Conservation (phyloP, 345 rosid species). For the Brassica rapa region DNA sequence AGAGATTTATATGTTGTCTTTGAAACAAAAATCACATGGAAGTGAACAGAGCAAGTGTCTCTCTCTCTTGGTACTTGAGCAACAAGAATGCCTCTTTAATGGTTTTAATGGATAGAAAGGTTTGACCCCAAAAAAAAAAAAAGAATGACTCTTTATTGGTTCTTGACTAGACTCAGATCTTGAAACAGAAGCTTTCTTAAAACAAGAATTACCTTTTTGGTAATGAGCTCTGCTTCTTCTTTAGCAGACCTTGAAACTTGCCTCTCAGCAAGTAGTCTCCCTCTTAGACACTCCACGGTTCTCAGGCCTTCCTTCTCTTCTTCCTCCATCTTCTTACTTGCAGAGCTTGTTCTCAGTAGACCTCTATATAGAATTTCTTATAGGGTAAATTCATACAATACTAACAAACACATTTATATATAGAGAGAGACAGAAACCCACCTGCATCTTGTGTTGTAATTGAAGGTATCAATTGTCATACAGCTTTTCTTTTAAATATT, state of each 20-base stretch:
- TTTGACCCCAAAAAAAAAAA: neutral
- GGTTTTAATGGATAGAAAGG: neutral
- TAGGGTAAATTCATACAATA: neutral
- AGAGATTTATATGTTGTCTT: slow-evolving; percentile 8
- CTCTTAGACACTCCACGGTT: slow-evolving; percentile 79
- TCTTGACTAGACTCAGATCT: neutral
- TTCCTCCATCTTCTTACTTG: slow-evolving; percentile 51
- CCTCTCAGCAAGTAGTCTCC: slow-evolving; percentile 84
- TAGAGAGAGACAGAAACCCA: slow-evolving; percentile 20
- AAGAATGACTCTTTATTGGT: slow-evolving; percentile 1
- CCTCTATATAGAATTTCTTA: slow-evolving; percentile 8
- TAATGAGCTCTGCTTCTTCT: slow-evolving; percentile 62
- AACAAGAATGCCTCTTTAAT: slow-evolving; percentile 2
- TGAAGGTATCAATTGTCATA: slow-evolving; percentile 45
- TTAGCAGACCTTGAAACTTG: slow-evolving; percentile 74
- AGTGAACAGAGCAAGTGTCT: neutral
- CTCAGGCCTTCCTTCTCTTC: slow-evolving; percentile 44
- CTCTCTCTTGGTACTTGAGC: neutral
- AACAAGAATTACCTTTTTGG: slow-evolving; percentile 51
- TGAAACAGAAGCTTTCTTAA: neutral
- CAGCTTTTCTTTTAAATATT: neutral
- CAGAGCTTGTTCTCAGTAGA: slow-evolving; percentile 32
- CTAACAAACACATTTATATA: neutral
- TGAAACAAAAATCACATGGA: slow-evolving; percentile 3
- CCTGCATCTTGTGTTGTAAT: slow-evolving; percentile 45